These are phyloP conservation scores for Beta vulgaris DNA, from an alignment of 148 eudicot genomes.

Conservation along the genomic window DNA sequence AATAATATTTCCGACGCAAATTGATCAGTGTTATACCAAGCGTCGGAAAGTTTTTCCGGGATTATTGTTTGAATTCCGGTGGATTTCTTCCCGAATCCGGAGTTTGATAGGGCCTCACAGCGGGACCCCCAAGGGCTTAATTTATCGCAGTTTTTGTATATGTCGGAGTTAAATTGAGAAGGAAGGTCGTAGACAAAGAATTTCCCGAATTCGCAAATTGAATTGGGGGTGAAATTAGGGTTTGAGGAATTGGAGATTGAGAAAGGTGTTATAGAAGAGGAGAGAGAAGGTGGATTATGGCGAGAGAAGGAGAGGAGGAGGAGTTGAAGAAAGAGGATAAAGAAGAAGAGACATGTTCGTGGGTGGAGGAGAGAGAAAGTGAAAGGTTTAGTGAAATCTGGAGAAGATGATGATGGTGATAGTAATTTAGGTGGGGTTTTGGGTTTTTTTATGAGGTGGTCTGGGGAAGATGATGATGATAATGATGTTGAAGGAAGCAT, in stretches of 20 bases:
- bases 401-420: neutral
- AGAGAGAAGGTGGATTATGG: conserved; percentile 19
- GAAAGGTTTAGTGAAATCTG: conserved; percentile 1
- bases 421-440: conserved; percentile 9
- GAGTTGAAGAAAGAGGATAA: conserved; percentile 54
- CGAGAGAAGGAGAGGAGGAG: conserved; percentile 28
- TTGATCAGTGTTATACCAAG: conserved; percentile 82
- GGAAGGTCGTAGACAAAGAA: conserved; percentile 74
- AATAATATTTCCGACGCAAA: conserved; percentile 57
- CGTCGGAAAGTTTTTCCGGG: conserved; percentile 31
- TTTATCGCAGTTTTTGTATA: conserved; percentile 48
- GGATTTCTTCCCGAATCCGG: conserved; percentile 57
- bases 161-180: conserved; percentile 43
- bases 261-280: neutral
- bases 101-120: conserved; percentile 55
- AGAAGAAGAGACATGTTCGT: conserved; percentile 54
- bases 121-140: conserved; percentile 55
- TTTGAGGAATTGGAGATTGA: neutral
- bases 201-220: conserved; percentile 49
- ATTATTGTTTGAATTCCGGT: conserved; percentile 24
- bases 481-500: conserved; percentile 44
- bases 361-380: conserved; percentile 38
- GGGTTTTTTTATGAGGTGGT: neutral
- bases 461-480: conserved; percentile 15
- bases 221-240: neutral